These are phyloP conservation scores for Boletus sp. DNA, from an alignment of 1,284 basidiomycete species.

Conservation along the genomic window DNA sequence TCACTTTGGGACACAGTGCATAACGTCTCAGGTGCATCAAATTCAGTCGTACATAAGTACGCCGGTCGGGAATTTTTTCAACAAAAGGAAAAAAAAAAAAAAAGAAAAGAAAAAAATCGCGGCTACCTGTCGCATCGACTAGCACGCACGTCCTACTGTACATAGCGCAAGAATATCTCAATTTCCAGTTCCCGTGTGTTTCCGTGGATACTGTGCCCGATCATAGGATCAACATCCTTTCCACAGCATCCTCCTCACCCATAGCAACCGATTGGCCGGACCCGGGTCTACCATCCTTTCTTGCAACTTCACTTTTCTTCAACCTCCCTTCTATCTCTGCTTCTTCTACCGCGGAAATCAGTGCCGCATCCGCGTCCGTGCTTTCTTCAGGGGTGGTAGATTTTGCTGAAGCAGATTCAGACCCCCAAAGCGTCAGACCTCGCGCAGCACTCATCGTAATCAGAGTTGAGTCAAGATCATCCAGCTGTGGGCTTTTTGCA, in stretches of 20 bases:
- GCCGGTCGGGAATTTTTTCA: not conserved
- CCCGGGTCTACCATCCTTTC: not conserved
- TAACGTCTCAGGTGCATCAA: constrained; percentile 4
- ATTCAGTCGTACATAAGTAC: not conserved
- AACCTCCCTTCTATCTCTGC: not conserved
- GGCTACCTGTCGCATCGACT: too few species aligned
- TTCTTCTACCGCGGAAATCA: constrained; percentile 1
- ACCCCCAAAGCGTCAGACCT: constrained; percentile 43
- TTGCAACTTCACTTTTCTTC: not conserved
- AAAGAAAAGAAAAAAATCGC: not conserved
- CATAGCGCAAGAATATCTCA: too few species aligned
- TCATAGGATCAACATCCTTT: constrained; percentile 24
- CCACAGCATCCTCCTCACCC: constrained; percentile 29
- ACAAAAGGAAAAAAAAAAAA: not conserved
- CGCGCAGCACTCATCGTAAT: constrained; percentile 40
- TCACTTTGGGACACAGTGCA: constrained; percentile 7
- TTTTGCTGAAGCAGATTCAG: constrained; percentile 2
- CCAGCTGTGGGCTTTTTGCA: constrained; percentile 32
- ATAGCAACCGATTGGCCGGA: not conserved
- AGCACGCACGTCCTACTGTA: too few species aligned
- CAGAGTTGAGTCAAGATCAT: constrained; percentile 40
- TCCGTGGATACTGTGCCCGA: not conserved
- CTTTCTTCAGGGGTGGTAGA: constrained; percentile 3
- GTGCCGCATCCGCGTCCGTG: constrained; percentile 1
- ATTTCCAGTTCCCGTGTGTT: too few species aligned